Evolutionary conservation across 1,139 yeast species (phyloP), one percentile per base, ranked within the genome.

Genomic region (Pichia sp.): DNA sequence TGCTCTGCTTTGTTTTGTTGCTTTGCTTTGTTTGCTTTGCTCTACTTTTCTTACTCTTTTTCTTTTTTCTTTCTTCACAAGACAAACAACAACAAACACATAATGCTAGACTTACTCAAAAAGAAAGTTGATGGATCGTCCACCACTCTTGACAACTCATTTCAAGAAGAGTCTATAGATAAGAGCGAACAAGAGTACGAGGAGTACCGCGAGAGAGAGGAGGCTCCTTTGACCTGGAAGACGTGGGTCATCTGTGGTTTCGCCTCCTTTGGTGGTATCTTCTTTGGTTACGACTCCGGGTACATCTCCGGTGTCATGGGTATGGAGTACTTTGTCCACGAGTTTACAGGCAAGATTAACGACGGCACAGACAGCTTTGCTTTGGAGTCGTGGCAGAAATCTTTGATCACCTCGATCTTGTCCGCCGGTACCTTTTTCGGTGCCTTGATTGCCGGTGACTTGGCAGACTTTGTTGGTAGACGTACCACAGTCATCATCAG

Each of bases 261-360:
- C 61, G 78, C 78, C 43, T 76, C 81, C 16, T 73, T 79, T 61
- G 85, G 84, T 66, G 85, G 85, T 68, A 67, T 81, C 55, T 72
- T 80, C 54, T 80, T 70, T 64, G 85, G 85, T 61, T 81, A 79
- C 66, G 85, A 81, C 64, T 79, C 85, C 4, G 85, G 85, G 64
- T 77, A 81, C 56, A 80, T 81, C 59, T 74, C 80, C 30, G 85
- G 85, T 70, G 75, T 81, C 58, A 64, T 80, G 72, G 82, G 78
- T 59, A 80, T 80, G 84, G 67, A 71, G 13, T 76, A 73, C 59
- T 81, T 80, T 58, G 70, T 72, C 53, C 70, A 68, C 34, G 62
- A 61, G 34, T 78, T 79, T 65, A 58, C 62, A 2, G 69, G 73
- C 60, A 62, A 63, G 31, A 59, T 55, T n/a, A 46, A 61, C 32